Conservation (phyloP, 164 flowering plant genomes). For the Aristolochia contorta region DNA sequence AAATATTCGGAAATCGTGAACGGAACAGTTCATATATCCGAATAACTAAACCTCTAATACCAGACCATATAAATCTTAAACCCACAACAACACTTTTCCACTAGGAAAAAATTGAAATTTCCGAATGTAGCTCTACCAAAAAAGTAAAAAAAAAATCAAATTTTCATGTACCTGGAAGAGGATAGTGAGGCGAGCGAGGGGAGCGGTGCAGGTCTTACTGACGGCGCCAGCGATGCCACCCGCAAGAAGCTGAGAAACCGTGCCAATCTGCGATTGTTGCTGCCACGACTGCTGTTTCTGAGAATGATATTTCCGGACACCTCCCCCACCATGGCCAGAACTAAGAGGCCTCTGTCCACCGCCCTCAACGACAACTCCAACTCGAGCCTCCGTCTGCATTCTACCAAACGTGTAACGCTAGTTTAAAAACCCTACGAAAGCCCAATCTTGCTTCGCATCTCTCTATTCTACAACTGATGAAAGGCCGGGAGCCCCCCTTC, state of each 20-base stretch:
- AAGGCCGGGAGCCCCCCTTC: too few relatives aligned
- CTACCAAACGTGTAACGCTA: not conserved
- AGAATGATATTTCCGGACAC: constrained; percentile 27
- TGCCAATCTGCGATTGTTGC: constrained; percentile 50
- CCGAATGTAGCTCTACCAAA: too few relatives aligned
- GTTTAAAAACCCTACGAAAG: too few relatives aligned
- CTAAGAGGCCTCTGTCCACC: constrained; percentile 33
- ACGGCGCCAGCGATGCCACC: constrained; percentile 99
- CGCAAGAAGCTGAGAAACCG: constrained; percentile 57
- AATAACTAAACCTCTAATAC: too few relatives aligned
- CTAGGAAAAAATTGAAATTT: too few relatives aligned
- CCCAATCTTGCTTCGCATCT: too few relatives aligned
- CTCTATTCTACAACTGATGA: too few relatives aligned
- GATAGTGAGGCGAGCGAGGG: constrained; percentile 92
- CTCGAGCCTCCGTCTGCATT: constrained; percentile 58
- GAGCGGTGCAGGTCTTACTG: constrained; percentile 96
- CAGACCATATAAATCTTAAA: too few relatives aligned
- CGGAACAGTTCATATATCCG: too few relatives aligned
- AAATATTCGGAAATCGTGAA: too few relatives aligned
- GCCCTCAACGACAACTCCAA: constrained; percentile 44
- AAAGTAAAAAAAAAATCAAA: too few relatives aligned
- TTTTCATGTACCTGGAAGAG: constrained; percentile 64
- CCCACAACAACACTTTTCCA: too few relatives aligned
- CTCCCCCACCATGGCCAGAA: constrained; percentile 33
- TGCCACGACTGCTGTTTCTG: constrained; percentile 18